Percentiles rank a stretch among this genome's conserved stretches.
Evolutionary conservation across 2,329 filamentous ascomycete genomes (phyloP).

Genomic region (Aspergillus quadricinctus): DNA sequence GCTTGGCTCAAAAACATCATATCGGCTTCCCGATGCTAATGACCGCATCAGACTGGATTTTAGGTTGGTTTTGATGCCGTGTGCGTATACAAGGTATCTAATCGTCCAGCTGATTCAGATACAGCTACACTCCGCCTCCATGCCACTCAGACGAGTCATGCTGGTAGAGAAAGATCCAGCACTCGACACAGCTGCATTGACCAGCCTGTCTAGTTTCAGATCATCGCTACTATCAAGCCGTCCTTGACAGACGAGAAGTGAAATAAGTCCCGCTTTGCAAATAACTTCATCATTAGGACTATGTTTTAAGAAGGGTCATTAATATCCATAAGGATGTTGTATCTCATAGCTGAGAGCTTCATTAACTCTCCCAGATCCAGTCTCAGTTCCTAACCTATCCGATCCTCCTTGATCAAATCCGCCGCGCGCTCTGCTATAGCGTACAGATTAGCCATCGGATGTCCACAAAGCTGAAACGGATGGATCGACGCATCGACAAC

Average conservation of each 20-base stretch:
- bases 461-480: slow-evolving; percentile 25
- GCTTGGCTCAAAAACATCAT: neutral
- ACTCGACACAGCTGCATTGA: too few relatives aligned
- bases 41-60: neutral
- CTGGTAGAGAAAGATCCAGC: too few relatives aligned
- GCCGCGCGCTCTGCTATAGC: slow-evolving; percentile 21
- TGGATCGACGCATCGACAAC: slow-evolving; percentile 31
- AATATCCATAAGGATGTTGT: neutral
- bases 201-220: too few relatives aligned
- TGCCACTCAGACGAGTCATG: too few relatives aligned
- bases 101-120: too few relatives aligned
- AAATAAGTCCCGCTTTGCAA: neutral
- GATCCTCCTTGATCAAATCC: neutral
- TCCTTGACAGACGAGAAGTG: neutral
- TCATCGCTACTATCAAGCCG: too few relatives aligned
- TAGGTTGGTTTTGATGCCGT: too few relatives aligned
- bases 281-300: neutral
- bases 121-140: too few relatives aligned
- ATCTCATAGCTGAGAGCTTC: neutral
- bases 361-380: neutral
- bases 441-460: slow-evolving; percentile 25
- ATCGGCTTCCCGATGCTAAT: neutral
- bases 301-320: neutral
- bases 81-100: too few relatives aligned
- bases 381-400: neutral